These are phyloP conservation scores for Dactylonectria estremocensis DNA, from an alignment of 2,329 filamentous ascomycete species.

Conservation along the genomic window DNA sequence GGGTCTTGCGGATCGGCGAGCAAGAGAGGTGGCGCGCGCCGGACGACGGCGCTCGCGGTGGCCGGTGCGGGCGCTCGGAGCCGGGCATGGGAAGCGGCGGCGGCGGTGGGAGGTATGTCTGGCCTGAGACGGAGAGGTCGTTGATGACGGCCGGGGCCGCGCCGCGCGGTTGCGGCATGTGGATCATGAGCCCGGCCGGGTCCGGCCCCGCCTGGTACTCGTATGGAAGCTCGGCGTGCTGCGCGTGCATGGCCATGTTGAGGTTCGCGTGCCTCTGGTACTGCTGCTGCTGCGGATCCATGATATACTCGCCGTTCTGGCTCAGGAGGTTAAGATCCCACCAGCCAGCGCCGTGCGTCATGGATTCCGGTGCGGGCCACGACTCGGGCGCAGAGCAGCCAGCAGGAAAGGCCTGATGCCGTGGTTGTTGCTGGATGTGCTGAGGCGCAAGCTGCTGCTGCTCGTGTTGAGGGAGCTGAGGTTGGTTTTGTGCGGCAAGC, in stretches of 20 bases:
- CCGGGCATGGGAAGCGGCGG: conserved; percentile 46
- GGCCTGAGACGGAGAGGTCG: conserved; percentile 52
- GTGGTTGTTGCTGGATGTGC: conserved; percentile 38
- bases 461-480: conserved; percentile 42
- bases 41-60: conserved; percentile 68
- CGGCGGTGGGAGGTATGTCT: conserved; percentile 55
- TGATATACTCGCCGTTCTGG: conserved; percentile 48
- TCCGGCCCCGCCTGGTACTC: conserved; percentile 55
- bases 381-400: conserved; percentile 38
- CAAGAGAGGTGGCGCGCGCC: conserved; percentile 65
- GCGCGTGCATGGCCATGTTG: conserved; percentile 59
- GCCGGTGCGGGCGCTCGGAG: conserved; percentile 59
- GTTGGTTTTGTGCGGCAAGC: conserved; percentile 43
- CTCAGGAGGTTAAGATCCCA: conserved; percentile 52
- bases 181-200: conserved; percentile 65
- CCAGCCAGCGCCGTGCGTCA: conserved; percentile 47
- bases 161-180: conserved; percentile 65
- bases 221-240: conserved; percentile 59
- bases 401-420: conserved; percentile 37
- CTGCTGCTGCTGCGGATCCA: conserved; percentile 49
- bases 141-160: conserved; percentile 55
- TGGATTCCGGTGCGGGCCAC: conserved; percentile 49
- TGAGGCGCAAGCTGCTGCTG: conserved; percentile 30
- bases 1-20: conserved; percentile 60
- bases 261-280: conserved; percentile 54